These are phyloP conservation scores for Strigomonas culicis DNA, from an alignment of 208 protist species.

Conservation along the genomic window DNA sequence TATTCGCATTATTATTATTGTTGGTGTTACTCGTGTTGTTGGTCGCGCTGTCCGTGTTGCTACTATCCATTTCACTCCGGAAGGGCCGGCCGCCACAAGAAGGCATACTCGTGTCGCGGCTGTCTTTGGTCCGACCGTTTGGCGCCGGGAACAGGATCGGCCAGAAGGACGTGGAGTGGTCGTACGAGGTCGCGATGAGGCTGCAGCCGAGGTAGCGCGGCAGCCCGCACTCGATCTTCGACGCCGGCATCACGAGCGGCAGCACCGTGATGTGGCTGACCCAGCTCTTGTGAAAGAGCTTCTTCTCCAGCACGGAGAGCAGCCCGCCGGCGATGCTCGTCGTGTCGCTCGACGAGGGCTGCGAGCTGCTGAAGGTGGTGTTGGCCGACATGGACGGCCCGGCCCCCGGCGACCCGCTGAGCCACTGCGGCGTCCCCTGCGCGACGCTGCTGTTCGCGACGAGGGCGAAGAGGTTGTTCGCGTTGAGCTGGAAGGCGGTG, in stretches of 20 bases:
- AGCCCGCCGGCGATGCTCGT: slow-evolving; percentile 13
- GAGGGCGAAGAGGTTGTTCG: slow-evolving; percentile 13
- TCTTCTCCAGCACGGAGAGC: slow-evolving; percentile 49
- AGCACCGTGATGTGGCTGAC: slow-evolving; percentile 45
- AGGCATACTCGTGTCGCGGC: too few species aligned
- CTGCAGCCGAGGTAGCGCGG: slow-evolving; percentile 39
- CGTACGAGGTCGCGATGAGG: slow-evolving; percentile 69
- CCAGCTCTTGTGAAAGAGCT: slow-evolving; percentile 74
- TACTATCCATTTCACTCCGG: too few species aligned
- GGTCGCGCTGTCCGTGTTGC: too few species aligned
- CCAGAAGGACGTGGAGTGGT: slow-evolving; percentile 76
- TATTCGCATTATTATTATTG: too few species aligned
- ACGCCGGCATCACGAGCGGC: slow-evolving; percentile 35
- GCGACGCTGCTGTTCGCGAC: not conserved
- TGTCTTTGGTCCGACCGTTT: too few species aligned
- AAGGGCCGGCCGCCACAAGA: too few species aligned
- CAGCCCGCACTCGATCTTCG: slow-evolving; percentile 25
- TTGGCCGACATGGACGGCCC: not conserved
- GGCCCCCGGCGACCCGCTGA: not conserved
- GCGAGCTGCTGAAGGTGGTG: not conserved
- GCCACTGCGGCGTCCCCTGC: not conserved
- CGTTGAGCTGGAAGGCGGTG: slow-evolving; percentile 56
- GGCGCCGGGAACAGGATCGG: slow-evolving; percentile 32
- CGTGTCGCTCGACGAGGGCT: not conserved
- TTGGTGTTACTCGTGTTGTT: too few species aligned